Evolutionary conservation across 1,284 basidiomycete species (phyloP).

Genomic region (Rhodofomes roseus): DNA sequence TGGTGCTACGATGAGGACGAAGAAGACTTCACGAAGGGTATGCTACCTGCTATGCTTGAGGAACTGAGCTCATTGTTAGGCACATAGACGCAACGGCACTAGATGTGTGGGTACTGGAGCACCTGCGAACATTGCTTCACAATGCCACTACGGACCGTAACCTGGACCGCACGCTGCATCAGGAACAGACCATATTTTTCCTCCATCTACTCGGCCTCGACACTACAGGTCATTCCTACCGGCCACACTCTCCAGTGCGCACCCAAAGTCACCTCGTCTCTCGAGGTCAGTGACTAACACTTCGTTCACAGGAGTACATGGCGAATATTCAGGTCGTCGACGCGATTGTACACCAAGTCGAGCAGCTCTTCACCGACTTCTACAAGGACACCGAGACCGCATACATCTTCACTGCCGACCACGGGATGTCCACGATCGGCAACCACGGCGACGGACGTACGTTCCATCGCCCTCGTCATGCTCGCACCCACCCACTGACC

Average conservation of each 20-base stretch:
- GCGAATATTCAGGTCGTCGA: conserved; percentile 83
- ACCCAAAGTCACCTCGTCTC: not conserved
- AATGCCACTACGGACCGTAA: conserved; percentile 55
- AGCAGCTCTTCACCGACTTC: conserved; percentile 60
- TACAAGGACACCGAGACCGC: conserved; percentile 71
- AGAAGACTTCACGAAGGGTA: conserved; percentile 84
- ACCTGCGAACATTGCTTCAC: conserved; percentile 54
- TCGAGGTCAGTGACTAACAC: not conserved
- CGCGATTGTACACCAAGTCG: conserved; percentile 66
- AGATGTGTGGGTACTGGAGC: conserved; percentile 79
- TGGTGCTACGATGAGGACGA: conserved; percentile 79
- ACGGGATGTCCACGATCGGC: conserved; percentile 87
- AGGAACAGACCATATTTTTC: conserved; percentile 73
- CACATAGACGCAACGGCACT: conserved; percentile 69
- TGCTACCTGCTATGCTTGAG: not conserved
- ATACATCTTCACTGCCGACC: conserved; percentile 86
- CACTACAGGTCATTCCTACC: conserved; percentile 85
- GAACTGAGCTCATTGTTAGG: not conserved
- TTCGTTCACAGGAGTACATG: conserved; percentile 70
- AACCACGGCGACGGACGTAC: conserved; percentile 88
- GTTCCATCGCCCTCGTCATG: conserved; percentile 2
- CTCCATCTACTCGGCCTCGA: conserved; percentile 84
- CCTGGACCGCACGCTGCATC: conserved; percentile 48
- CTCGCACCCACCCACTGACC: not conserved
- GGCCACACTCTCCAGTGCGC: conserved; percentile 73